Evolutionary conservation across 805 yeast genomes (phyloP).

Genomic region (Saccharomyces eubayanus): DNA sequence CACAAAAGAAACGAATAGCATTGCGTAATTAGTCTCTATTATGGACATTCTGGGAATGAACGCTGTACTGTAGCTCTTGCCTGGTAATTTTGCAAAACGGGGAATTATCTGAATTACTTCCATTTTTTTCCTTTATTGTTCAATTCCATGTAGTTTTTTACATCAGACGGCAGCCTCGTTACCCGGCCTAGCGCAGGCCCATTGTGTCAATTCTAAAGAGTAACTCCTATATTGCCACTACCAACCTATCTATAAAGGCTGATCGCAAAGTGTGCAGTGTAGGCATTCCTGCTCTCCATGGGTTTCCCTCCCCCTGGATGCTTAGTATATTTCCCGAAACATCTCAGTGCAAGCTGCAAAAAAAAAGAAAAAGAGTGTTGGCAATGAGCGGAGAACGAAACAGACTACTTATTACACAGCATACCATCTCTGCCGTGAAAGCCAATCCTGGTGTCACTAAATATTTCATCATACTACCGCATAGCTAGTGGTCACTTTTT

Average conservation of each 20-base stretch:
- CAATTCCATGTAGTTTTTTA: constrained; percentile 3
- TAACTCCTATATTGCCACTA: not conserved
- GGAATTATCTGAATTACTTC: not conserved
- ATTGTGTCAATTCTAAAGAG: too few species aligned
- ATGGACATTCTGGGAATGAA: not conserved
- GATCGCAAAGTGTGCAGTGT: not conserved
- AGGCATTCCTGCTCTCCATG: not conserved
- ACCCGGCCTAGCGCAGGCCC: not conserved
- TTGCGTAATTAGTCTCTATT: not conserved
- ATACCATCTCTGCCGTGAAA: too few species aligned
- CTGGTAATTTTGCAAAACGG: not conserved
- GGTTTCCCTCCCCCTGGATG: not conserved
- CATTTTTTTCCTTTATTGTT: not conserved
- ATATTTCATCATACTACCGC: not conserved
- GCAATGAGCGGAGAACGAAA: too few species aligned
- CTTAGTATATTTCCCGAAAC: not conserved
- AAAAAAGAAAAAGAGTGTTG: too few species aligned
- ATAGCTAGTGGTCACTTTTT: not conserved
- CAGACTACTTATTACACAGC: too few species aligned
- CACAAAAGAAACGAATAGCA: not conserved
- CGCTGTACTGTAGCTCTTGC: not conserved
- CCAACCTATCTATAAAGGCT: not conserved
- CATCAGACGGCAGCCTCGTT: not conserved
- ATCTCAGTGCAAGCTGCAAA: too few species aligned
- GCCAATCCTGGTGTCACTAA: too few species aligned